Conservation (phyloP, 148 eudicot species). For the Nepenthes mirabilis region DNA sequence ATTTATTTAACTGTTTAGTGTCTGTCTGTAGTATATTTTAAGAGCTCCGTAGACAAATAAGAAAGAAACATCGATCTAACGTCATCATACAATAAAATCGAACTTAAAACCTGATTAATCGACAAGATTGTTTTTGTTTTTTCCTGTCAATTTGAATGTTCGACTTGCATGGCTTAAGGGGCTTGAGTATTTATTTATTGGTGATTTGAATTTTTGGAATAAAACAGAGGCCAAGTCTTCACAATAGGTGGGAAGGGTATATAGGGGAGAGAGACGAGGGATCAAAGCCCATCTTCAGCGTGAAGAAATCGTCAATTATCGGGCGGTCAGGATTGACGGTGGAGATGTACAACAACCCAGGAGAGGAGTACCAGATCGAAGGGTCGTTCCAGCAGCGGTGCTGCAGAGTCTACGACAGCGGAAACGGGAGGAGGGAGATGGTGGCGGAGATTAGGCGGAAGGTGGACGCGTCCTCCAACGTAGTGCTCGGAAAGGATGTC, state of each 20-base stretch:
- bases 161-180: too few species aligned
- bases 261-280: constrained; percentile 48
- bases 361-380: constrained; percentile 59
- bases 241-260: constrained; percentile 83
- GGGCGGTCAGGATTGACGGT: constrained; percentile 68
- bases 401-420: constrained; percentile 32
- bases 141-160: too few species aligned
- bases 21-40: too few species aligned
- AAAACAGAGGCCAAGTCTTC: constrained; percentile 61
- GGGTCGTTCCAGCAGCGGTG: constrained; percentile 60
- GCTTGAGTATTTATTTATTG: too few species aligned
- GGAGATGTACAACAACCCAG: constrained; percentile 37
- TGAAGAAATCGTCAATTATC: constrained; percentile 60
- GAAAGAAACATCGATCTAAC: too few species aligned
- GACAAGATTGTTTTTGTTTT: too few species aligned
- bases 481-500: constrained; percentile 57
- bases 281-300: constrained; percentile 69
- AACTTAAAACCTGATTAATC: too few species aligned
- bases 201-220: too few species aligned
- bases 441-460: constrained; percentile 67
- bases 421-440: constrained; percentile 10
- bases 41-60: too few species aligned
- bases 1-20: too few species aligned
- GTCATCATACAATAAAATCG: too few species aligned
- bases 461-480: constrained; percentile 52